Conservation (phyloP, 108 stramenopile species). For the Pseudonitzschia multiseries region DNA sequence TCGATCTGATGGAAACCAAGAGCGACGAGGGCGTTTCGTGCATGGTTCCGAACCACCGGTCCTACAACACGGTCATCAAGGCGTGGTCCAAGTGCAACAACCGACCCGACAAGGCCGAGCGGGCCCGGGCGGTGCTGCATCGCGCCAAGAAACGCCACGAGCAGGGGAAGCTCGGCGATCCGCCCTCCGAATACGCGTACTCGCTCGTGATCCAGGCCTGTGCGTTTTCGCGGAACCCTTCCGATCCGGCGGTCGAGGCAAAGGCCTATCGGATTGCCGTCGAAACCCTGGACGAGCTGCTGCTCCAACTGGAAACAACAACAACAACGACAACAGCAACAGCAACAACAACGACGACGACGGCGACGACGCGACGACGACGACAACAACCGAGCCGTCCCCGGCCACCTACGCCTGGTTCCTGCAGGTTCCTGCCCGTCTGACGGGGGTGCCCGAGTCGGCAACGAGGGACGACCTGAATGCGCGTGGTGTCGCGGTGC, state of each 20-base stretch:
- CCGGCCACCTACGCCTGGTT: slow-evolving; percentile 60
- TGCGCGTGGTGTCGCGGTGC: slow-evolving; percentile 49
- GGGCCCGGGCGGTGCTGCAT: slow-evolving; percentile 49
- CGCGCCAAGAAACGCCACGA: slow-evolving; percentile 51
- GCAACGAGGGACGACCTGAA: slow-evolving; percentile 36
- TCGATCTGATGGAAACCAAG: slow-evolving; percentile 55
- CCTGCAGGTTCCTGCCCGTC: slow-evolving; percentile 69
- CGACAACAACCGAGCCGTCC: too few relatives aligned
- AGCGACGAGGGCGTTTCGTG: slow-evolving; percentile 28
- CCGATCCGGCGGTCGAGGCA: slow-evolving; percentile 32
- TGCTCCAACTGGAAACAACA: slow-evolving; percentile 8
- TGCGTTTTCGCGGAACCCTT: slow-evolving; percentile 56
- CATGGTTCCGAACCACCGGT: slow-evolving; percentile 47
- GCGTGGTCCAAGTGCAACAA: slow-evolving; percentile 56
- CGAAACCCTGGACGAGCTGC: slow-evolving; percentile 43
- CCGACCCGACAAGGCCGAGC: slow-evolving; percentile 49
- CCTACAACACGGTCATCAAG: slow-evolving; percentile 53
- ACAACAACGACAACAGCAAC: too few relatives aligned
- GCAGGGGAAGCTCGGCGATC: slow-evolving; percentile 42
- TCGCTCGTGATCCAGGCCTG: slow-evolving; percentile 71
- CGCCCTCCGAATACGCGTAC: slow-evolving; percentile 51
- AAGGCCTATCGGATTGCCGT: slow-evolving; percentile 65
- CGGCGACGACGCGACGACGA: too few relatives aligned
- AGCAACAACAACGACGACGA: slow-evolving; percentile 19
- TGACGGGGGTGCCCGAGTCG: slow-evolving; percentile 39